These are phyloP conservation scores for Penicillium silybi DNA, from an alignment of 495 filamentous ascomycete genomes.

Conservation along the genomic window DNA sequence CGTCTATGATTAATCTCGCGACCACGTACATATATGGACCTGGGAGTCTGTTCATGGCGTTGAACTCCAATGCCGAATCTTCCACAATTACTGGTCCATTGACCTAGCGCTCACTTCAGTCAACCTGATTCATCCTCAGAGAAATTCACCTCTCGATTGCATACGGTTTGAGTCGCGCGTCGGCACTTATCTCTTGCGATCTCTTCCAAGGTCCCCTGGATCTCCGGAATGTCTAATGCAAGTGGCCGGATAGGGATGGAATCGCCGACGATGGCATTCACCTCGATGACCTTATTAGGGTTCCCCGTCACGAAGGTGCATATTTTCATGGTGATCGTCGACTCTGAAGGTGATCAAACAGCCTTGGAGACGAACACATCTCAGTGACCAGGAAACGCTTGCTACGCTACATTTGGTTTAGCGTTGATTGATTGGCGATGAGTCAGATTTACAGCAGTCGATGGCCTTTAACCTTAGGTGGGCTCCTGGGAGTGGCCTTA, in stretches of 20 bases:
- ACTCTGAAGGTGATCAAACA: background rate
- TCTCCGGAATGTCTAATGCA: constrained; percentile 67
- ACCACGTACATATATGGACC: constrained; percentile 80
- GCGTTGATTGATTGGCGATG: too few relatives aligned
- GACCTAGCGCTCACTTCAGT: constrained; percentile 40
- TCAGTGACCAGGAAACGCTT: constrained; percentile 24
- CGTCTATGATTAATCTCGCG: too few relatives aligned
- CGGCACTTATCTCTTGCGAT: constrained; percentile 73
- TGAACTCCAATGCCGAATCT: constrained; percentile 85
- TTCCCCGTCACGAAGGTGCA: constrained; percentile 76
- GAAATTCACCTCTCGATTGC: background rate
- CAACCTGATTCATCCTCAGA: background rate
- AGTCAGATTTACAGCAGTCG: too few relatives aligned
- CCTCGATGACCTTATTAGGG: constrained; percentile 73
- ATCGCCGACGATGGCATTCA: constrained; percentile 67
- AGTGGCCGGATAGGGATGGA: constrained; percentile 59
- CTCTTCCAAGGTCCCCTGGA: constrained; percentile 79
- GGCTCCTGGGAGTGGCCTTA: too few relatives aligned
- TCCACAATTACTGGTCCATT: constrained; percentile 88
- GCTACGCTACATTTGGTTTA: too few relatives aligned
- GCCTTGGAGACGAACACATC: background rate
- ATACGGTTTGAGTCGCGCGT: constrained; percentile 62
- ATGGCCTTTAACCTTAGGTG: too few relatives aligned
- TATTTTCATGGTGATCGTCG: constrained; percentile 9
- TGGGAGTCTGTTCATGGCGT: constrained; percentile 73